Evolutionary conservation across 805 yeast species (phyloP), one percentile per base, ranked within the genome.

Genomic region (Kodamaea hsintzibuensis): DNA sequence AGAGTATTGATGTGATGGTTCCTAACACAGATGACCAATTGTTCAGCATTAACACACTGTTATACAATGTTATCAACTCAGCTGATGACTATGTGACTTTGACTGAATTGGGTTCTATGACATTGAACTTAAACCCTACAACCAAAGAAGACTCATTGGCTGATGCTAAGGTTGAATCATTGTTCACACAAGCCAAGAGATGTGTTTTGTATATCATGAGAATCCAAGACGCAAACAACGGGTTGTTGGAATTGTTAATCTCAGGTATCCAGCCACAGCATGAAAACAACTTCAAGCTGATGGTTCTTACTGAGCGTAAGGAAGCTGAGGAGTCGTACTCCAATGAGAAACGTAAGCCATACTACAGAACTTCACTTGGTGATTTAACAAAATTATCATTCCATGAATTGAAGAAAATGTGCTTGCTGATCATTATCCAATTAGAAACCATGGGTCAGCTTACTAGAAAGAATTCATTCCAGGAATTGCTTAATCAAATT

Each of bases 141-240:
- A 69, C 79, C 0, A 75, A 75, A 56, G 78, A 80, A 49, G 76
- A 73, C 19, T 73, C 79, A 6, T 60, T 78, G 17, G 75, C 75
- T 5, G 89, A 87, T 50, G 80, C 84, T 1, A 85, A 84, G 62
- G 69, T 79, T 39, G 81, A 80, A 50, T 73, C 87, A 5, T 70
- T 89, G 30, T 74, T 86, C 62, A 80, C 90, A 51, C 91, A 90
- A 63, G 91, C 88, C 0, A 93, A 93, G 67, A 76, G 96, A 57
- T 87, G 91, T 60, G 72, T 92, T n/a, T 71, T 88, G 13, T 91
- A 91, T 64, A 83, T 93, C 62, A 83, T 92, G 57, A 84, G 91
- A 59, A 89, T 95, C 5, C 98, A 95, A 73, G 81, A 82, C 12
- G 85, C 85, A 22, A 74, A 80, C 1, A 85, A 84, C 57, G 54